These are phyloP conservation scores for Cucurbita maxima DNA, from an alignment of 306 rosid species.

Conservation along the genomic window DNA sequence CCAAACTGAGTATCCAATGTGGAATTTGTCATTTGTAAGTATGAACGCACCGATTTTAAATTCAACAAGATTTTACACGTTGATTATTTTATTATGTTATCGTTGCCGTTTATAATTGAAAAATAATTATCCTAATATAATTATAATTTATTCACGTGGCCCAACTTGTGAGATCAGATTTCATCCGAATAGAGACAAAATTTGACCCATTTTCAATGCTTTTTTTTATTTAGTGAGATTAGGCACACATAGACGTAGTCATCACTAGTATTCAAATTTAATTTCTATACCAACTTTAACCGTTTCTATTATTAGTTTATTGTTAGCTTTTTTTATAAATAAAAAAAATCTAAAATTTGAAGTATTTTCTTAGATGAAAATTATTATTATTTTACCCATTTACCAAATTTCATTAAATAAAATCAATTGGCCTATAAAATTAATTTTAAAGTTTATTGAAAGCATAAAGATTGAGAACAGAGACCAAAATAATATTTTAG, in stretches of 20 bases:
- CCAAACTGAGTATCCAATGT: neutral
- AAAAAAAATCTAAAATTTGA: too few species aligned
- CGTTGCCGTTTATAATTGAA: neutral
- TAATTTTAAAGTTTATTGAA: too few species aligned
- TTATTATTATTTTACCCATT: too few species aligned
- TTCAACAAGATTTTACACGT: neutral
- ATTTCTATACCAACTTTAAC: too few species aligned
- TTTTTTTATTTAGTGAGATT: neutral
- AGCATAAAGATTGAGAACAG: too few species aligned
- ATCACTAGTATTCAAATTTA: too few species aligned
- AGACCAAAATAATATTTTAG: too few species aligned
- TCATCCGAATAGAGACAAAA: neutral
- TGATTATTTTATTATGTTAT: neutral
- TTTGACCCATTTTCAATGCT: neutral
- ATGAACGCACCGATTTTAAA: neutral
- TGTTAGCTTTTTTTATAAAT: too few species aligned
- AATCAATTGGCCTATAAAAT: too few species aligned
- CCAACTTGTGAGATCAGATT: neutral
- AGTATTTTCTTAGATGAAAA: too few species aligned
- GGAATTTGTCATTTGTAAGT: neutral
- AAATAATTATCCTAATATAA: neutral
- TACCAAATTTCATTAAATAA: too few species aligned
- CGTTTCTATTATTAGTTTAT: too few species aligned
- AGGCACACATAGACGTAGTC: neutral
- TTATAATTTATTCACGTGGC: neutral